These are phyloP conservation scores for Auriscalpium orientale DNA, from an alignment of 768 basidiomycete genomes.

Conservation along the genomic window DNA sequence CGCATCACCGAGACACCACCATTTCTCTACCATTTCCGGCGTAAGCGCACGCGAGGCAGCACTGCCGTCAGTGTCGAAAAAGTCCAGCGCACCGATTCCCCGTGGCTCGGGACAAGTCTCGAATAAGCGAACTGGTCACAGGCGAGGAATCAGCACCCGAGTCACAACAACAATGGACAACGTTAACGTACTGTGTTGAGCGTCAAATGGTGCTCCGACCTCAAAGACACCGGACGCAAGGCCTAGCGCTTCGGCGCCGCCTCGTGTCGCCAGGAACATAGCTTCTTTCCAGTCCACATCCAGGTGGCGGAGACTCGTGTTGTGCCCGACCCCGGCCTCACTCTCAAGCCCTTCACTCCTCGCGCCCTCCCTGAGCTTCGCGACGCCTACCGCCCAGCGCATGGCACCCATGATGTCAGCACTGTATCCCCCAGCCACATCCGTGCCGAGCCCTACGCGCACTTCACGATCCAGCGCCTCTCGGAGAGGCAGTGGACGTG, in stretches of 20 bases:
- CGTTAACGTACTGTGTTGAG: conserved; percentile 60
- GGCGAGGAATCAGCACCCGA: background rate
- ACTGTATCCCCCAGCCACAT: conserved; percentile 82
- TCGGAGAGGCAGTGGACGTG: conserved; percentile 56
- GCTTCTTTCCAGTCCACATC: conserved; percentile 77
- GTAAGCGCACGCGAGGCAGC: conserved; percentile 18
- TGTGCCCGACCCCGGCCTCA: background rate
- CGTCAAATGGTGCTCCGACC: conserved; percentile 64
- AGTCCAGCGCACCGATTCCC: conserved; percentile 63
- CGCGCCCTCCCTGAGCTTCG: conserved; percentile 59
- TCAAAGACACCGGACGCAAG: conserved; percentile 41
- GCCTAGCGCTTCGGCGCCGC: conserved; percentile 66
- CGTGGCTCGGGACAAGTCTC: conserved; percentile 16
- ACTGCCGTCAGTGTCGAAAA: conserved; percentile 39
- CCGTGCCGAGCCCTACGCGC: conserved; percentile 74
- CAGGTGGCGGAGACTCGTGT: conserved; percentile 21
- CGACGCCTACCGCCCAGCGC: conserved; percentile 69
- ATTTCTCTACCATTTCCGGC: conserved; percentile 68
- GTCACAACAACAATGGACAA: conserved; percentile 9
- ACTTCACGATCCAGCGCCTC: conserved; percentile 62
- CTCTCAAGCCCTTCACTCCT: conserved; percentile 20
- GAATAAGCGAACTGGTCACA: conserved; percentile 6
- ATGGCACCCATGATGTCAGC: conserved; percentile 72
- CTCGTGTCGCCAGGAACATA: conserved; percentile 73
- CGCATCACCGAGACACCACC: conserved; percentile 80